Conservation (phyloP, 75 land plant species). For the Cunninghamia lanceolata region DNA sequence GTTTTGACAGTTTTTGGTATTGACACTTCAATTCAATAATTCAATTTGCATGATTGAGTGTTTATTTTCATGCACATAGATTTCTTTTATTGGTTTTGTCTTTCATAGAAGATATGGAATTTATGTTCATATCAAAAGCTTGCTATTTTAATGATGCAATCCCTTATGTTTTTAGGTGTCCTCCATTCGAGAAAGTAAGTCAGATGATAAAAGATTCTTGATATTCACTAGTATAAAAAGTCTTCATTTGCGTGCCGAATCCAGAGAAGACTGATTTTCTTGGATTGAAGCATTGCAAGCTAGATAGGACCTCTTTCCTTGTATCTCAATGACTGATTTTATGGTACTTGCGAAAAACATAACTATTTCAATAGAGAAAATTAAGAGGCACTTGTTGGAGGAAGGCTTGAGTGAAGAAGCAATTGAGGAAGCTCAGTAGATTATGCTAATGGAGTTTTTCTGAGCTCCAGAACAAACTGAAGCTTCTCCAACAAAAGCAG, state of each 20-base stretch:
- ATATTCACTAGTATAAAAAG: constrained; percentile 91
- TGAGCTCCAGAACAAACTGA: constrained; percentile 49
- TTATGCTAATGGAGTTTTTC: constrained; percentile 75
- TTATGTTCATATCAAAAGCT: background rate
- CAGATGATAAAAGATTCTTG: too few relatives aligned
- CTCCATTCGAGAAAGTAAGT: too few relatives aligned
- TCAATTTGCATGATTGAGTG: background rate
- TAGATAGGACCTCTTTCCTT: constrained; percentile 89
- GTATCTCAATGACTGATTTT: constrained; percentile 61
- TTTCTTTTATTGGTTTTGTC: background rate
- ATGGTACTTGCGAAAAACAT: constrained; percentile 53
- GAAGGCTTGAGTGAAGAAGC: too few relatives aligned
- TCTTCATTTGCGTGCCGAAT: constrained; percentile 77
- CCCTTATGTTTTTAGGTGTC: too few relatives aligned
- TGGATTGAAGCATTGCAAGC: constrained; percentile 89
- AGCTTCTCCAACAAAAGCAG: constrained; percentile 60
- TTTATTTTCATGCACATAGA: background rate
- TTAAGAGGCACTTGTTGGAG: constrained; percentile 58
- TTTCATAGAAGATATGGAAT: background rate
- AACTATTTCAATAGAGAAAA: constrained; percentile 69
- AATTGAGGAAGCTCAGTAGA: constrained; percentile 81
- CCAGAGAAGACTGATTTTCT: constrained; percentile 59
- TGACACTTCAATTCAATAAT: background rate
- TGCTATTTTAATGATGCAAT: background rate
- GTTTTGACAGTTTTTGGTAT: background rate